Base-by-base conservation (phyloP, 768 basidiomycete genomes). In the Suillus subluteus region DNA sequence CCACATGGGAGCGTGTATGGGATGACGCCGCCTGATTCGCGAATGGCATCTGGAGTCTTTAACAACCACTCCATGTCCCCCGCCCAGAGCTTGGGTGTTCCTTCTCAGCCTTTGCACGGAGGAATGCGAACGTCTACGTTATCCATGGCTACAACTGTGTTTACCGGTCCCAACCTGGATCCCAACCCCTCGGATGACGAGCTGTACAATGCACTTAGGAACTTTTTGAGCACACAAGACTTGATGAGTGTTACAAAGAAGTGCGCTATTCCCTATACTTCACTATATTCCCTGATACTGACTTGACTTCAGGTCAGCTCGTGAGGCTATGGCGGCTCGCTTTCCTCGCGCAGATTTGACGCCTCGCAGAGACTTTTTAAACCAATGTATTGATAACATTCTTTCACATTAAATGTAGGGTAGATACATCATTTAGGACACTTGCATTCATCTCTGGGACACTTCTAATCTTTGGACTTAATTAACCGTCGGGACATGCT, bases 161-260 rank as follows among this genome's bases (percentile, higher is more conserved):
- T 87, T 67, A 78, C 82, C 12, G 79, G 74, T 50, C 82, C 86
- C 23, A 88, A 82, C 71, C 79, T 80, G 70, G 84, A 83, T 70
- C 79, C 86, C 9, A 81, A 87, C 56, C 89, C 90, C 15, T 81
- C 77, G 0, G 87, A 91, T 70, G 88, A 88, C 16, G 88, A 89
- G 69, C 70, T 91, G 54, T 79, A 88, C 69, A 82, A 75, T 18
- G 83, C 86, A 21, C 76, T 91, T 21, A 81, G 86, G 62, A 80
- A 81, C 30, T 89, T 87, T 71, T 72, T 91, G 65, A 85, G 87
- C 62, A 85, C 86, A 30, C 88, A 90, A 71, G 88, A 91, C 73
- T 74, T 90, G 69, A 89, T 91, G 89, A 83, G 82, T n/a, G 87
- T 91, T 56, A 88, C 87, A 68, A 88, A 88, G 81, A 88, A 87